Base-by-base conservation (phyloP, 129 eudicot species). In the Lonicera japonica region DNA sequence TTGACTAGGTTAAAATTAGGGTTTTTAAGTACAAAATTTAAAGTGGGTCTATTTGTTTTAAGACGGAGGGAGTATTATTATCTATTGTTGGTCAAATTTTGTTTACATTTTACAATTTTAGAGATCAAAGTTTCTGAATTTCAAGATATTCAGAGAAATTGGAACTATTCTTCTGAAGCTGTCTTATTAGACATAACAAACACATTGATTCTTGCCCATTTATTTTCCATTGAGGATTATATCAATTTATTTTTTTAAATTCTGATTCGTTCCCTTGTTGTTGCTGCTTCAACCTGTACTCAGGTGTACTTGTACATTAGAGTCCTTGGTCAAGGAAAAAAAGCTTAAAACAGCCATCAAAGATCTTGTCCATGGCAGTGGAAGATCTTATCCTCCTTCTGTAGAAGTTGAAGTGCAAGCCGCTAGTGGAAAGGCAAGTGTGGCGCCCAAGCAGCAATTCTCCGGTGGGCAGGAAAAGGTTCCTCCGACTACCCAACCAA, bases 231-330 rank as follows among this genome's bases (percentile, higher is more conserved):
- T 25, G 0, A 23, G 21, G 66, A 29, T 43, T 50, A 25, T 70
- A 51, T 21, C 36, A 29, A 1, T 29, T 29, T n/a, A n/a, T 29
- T 6, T 29, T 29, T 29, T 29, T n/a, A n/a, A n/a, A n/a, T n/a
- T n/a, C n/a, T n/a, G n/a, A n/a, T n/a, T n/a, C n/a, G n/a, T 6
- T 29, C 6, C 6, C 12, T 3, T 55, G 59, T 20, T 16, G 19
- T 1, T 61, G 18, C 59, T 51, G 29, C 58, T 15, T 47, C 40
- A 25, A 8, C 46, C 17, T 38, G 23, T 21, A 6, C 29, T 25
- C 69, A 94, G 99, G 99, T 68, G 84, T 80, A 56, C 99, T 88
- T 21, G 99, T 94, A 85, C 99, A 7, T 43, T 94, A 65, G 99
- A 94, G 73, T 64, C 95, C 23, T 58, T 94, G 76, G 68, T 85